Evolutionary conservation across 192 early-diverging fungal species (phyloP), one percentile per base, ranked within the genome.

Genomic region (Rhizophlyctis rosea): DNA sequence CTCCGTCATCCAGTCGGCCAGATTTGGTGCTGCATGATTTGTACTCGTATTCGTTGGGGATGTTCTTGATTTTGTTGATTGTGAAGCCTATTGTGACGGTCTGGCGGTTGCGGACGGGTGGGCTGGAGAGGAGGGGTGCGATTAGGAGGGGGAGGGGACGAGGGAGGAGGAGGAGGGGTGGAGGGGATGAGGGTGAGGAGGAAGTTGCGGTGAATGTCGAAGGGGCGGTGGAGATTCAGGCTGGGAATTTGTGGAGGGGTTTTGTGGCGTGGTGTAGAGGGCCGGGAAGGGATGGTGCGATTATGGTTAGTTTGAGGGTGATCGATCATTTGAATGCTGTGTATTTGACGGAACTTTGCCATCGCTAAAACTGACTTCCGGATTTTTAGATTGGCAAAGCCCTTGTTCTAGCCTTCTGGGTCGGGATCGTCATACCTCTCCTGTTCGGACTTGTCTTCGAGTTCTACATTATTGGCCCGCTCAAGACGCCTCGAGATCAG

Each of bases 11-110:
- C 56, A 5, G 54, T 3, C 74, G 81, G 24, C 68, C 65, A 24
- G 78, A 81, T 35, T 64, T 80, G 34, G 77, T 81, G 0, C 73
- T 87, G 0, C 91, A 94, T 67, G 95, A 98, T 66, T 47, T 93
- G 13, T 87, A 92, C 62, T 70, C 90, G 21, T 82, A 90, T 53
- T 62, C 80, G 1, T 52, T 91, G 27, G 96, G 96, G 1, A 54
- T 88, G 29, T 82, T 87, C 55, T 61, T 85, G 34, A 49, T 72
- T n/a, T 62, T 54, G 28, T 51, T 74, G 32, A 56, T 59, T 14
- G 16, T 61, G 24, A 34, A 48, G 4, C 54, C 60, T 9, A n/a
- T 56, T 39, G 3, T 39, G 16, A 30, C 49, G 27, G 9, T 24
- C 27, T 57, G 5, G 1, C 50, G 50, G 50, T 28, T 52, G 5